Evolutionary conservation across 2,329 filamentous ascomycete species (phyloP).

Genomic region (Ophiostoma fasciatum): DNA sequence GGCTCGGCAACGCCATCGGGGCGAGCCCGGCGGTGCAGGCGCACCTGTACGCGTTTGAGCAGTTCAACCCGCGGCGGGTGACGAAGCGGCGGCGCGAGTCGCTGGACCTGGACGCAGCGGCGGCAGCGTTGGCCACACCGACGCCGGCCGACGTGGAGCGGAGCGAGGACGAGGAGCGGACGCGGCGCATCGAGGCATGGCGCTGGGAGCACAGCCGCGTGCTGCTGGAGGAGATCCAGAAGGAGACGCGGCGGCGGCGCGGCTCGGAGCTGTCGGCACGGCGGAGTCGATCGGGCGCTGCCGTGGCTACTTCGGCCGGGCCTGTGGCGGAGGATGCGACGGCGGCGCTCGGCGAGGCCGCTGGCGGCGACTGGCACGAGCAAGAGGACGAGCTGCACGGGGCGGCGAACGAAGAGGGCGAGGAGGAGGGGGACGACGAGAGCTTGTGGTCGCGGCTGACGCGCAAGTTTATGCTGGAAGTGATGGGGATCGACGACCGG

Average conservation of each 20-base stretch:
- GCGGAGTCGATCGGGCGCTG: not conserved
- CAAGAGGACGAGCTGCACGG: slow-evolving; percentile 24
- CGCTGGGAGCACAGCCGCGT: slow-evolving; percentile 77
- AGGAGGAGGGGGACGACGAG: slow-evolving; percentile 31
- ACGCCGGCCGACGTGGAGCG: too few species aligned
- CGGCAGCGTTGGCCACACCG: too few species aligned
- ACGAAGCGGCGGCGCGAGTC: slow-evolving; percentile 35
- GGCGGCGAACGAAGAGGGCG: slow-evolving; percentile 14
- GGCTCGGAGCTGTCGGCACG: slow-evolving; percentile 39
- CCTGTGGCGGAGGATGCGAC: not conserved
- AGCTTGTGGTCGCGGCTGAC: slow-evolving; percentile 72
- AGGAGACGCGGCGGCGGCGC: slow-evolving; percentile 58
- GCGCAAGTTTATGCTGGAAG: slow-evolving; percentile 68
- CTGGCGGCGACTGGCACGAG: slow-evolving; percentile 32
- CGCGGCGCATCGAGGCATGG: slow-evolving; percentile 81
- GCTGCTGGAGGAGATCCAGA: slow-evolving; percentile 77
- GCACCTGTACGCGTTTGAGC: slow-evolving; percentile 78
- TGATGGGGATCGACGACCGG: slow-evolving; percentile 82
- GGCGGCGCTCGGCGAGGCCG: not conserved
- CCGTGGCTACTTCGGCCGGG: not conserved
- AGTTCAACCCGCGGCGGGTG: slow-evolving; percentile 59
- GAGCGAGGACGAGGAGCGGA: slow-evolving; percentile 58
- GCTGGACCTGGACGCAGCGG: slow-evolving; percentile 32
- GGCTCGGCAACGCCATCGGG: slow-evolving; percentile 37
- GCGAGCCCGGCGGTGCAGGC: slow-evolving; percentile 52